phyloP scores from a whole-genome alignment of 129 eudicot species.

The Artemisia tridentata region DNA sequence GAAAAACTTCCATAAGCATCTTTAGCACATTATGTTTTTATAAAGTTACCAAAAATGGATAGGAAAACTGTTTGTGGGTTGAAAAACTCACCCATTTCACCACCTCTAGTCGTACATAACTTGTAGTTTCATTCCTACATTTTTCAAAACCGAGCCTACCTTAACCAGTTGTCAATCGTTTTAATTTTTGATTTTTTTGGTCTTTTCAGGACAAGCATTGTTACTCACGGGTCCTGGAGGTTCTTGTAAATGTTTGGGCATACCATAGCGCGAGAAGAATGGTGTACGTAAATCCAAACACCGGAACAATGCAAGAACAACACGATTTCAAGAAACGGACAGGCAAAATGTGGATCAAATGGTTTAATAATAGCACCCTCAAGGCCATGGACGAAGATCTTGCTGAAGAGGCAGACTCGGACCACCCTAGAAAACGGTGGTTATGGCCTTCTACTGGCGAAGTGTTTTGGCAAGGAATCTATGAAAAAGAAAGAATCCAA shows the following conservation, averaged over 20 bases:
- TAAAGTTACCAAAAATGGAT: neutral
- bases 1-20: neutral
- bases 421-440: constrained; percentile 51
- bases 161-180: neutral
- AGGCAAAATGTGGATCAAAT: constrained; percentile 93
- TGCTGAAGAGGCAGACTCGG: constrained; percentile 81
- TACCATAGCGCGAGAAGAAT: constrained; percentile 87
- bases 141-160: too few species aligned
- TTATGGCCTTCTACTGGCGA: constrained; percentile 95
- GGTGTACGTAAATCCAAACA: constrained; percentile 66
- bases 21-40: neutral
- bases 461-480: constrained; percentile 81
- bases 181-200: neutral
- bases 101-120: neutral
- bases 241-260: constrained; percentile 88
- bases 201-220: constrained; percentile 76
- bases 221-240: constrained; percentile 85
- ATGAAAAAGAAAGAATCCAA: constrained; percentile 66
- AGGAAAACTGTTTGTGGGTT: neutral
- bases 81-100: neutral
- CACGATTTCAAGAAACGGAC: constrained; percentile 58
- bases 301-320: constrained; percentile 78
- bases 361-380: constrained; percentile 70
- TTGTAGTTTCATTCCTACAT: too few species aligned
- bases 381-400: constrained; percentile 90